These are phyloP conservation scores for Boletus fagicola DNA, from an alignment of 768 basidiomycete genomes.

Conservation along the genomic window DNA sequence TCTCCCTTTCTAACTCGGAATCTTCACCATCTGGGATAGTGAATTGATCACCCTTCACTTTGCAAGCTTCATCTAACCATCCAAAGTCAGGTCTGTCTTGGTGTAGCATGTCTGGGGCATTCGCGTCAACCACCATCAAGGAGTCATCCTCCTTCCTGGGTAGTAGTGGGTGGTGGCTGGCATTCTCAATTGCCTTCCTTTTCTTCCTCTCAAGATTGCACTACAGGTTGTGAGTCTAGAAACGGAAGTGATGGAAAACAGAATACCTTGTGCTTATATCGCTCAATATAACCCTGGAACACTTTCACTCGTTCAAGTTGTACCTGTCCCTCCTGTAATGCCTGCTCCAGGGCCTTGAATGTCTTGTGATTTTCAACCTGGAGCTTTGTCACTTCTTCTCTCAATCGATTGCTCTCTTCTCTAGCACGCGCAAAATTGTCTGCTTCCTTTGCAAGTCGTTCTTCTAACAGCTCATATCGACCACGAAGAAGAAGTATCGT, in stretches of 20 bases:
- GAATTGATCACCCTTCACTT: slow-evolving; percentile 28
- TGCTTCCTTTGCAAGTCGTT: slow-evolving; percentile 11
- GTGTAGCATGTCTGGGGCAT: slow-evolving; percentile 23
- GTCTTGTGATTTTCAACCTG: slow-evolving; percentile 25
- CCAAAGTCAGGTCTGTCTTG: slow-evolving; percentile 12
- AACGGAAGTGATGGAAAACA: neutral
- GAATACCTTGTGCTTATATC: slow-evolving; percentile 25
- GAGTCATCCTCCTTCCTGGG: slow-evolving; percentile 29
- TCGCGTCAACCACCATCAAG: slow-evolving; percentile 29
- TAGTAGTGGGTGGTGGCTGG: slow-evolving; percentile 1
- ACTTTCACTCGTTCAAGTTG: slow-evolving; percentile 21
- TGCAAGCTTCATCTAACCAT: slow-evolving; percentile 31
- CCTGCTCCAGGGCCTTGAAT: slow-evolving; percentile 15
- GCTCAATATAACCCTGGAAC: slow-evolving; percentile 23
- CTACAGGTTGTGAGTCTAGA: slow-evolving; percentile 12
- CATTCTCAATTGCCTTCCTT: slow-evolving; percentile 22
- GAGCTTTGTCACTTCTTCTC: slow-evolving; percentile 24
- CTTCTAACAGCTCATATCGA: slow-evolving; percentile 15
- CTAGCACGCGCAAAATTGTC: slow-evolving; percentile 1
- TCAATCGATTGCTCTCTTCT: slow-evolving; percentile 13
- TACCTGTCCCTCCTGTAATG: slow-evolving; percentile 13
- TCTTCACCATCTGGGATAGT: slow-evolving; percentile 13
- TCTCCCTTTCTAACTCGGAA: slow-evolving; percentile 13
- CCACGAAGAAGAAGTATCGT: slow-evolving; percentile 14
- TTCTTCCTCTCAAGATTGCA: slow-evolving; percentile 27